Base-by-base conservation (phyloP, 768 basidiomycete species). In the Panaeolus cyanescens region DNA sequence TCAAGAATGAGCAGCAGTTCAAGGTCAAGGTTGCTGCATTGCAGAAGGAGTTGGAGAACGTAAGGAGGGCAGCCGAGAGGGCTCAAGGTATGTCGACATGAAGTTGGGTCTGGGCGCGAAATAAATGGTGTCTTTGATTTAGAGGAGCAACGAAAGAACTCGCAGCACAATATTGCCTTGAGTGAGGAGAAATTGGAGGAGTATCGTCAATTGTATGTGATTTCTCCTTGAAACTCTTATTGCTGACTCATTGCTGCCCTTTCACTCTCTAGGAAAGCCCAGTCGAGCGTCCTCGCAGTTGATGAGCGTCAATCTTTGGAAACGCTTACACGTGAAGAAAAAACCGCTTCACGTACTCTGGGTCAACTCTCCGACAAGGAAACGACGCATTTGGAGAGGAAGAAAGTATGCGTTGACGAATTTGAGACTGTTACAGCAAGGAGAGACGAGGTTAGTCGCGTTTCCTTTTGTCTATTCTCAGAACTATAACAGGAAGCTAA, bases 231-330 rank as follows among this genome's bases (percentile, higher is more conserved):
- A n/a, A n/a, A n/a, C n/a, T n/a, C n/a, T n/a, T n/a, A n/a, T n/a
- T n/a, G n/a, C n/a, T n/a, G n/a, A n/a, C n/a, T n/a, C n/a, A n/a
- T n/a, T n/a, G n/a, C n/a, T n/a, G n/a, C n/a, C n/a, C n/a, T n/a
- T n/a, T n/a, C n/a, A n/a, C n/a, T n/a, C n/a, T 25, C 63, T n/a
- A 96, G 95, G 36, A 95, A 96, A 77, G 86, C 88, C 0, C 77
- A 83, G 6, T 91, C 95, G 15, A 92, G 88, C 64, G 75, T 91
- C 2, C 84, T 91, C 32, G 94, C 93, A 0, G 87, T 95, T 1
- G 85, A 89, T 31, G 95, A 98, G 73, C 90, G 97, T 1, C 95
- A 97, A 68, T 80, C 87, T 5, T 82, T 97, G 0, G 93, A 96
- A 62, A 84, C 86, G 0, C 82, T 96, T 6, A 81, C 81, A 13